phyloP scores from a whole-genome alignment of 2,329 filamentous ascomycete species.

The Cercospora sp. region DNA sequence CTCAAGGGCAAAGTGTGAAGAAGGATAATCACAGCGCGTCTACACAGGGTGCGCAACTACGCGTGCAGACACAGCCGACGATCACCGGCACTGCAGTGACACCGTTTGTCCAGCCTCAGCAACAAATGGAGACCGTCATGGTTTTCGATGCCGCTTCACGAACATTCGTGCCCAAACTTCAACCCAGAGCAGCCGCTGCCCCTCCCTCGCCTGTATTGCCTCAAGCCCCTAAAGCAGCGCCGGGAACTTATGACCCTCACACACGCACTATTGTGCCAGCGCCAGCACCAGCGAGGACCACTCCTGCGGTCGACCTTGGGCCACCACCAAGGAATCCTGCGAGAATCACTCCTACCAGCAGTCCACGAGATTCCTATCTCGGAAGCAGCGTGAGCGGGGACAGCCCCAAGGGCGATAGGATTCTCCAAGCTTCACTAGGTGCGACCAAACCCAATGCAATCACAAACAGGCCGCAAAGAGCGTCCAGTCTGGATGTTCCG shows the following conservation, averaged over 20 bases:
- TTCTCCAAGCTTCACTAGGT: slow-evolving; percentile 27
- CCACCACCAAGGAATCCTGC: slow-evolving; percentile 38
- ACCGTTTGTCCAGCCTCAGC: slow-evolving; percentile 13
- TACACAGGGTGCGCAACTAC: slow-evolving; percentile 20
- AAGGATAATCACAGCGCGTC: slow-evolving; percentile 19
- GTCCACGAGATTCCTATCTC: slow-evolving; percentile 27
- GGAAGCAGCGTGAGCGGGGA: slow-evolving; percentile 16
- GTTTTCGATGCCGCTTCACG: slow-evolving; percentile 36
- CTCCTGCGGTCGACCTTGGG: slow-evolving; percentile 27
- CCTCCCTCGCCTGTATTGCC: slow-evolving; percentile 23
- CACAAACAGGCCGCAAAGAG: slow-evolving; percentile 26
- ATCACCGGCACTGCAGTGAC: slow-evolving; percentile 15
- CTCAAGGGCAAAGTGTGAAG: slow-evolving; percentile 25
- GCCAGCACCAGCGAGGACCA: slow-evolving; percentile 18
- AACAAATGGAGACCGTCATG: slow-evolving; percentile 34
- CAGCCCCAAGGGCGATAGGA: slow-evolving; percentile 2
- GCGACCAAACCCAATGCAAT: slow-evolving; percentile 31
- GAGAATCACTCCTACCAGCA: slow-evolving; percentile 31
- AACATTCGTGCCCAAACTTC: slow-evolving; percentile 33
- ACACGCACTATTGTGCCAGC: slow-evolving; percentile 35
- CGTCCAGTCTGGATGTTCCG: slow-evolving; percentile 39
- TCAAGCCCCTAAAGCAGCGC: slow-evolving; percentile 20
- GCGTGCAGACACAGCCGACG: slow-evolving; percentile 11
- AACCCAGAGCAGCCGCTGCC: slow-evolving; percentile 20
- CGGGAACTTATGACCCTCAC: slow-evolving; percentile 35